Base-by-base conservation (phyloP, 257 asterid species). In the Anisodus tanguticus region DNA sequence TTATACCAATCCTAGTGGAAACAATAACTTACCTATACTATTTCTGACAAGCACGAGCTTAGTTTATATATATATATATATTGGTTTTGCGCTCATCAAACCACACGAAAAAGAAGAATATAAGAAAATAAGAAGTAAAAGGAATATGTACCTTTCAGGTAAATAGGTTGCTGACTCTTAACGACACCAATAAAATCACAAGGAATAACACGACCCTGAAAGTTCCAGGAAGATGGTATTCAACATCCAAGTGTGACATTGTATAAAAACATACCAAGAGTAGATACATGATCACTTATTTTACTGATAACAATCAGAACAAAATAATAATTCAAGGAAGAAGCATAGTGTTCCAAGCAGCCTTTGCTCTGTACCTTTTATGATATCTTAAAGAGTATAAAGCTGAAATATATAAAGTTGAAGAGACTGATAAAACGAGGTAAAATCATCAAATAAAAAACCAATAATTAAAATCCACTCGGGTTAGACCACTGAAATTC, bases 181-280 rank as follows among this genome's bases (percentile, higher is more conserved):
- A 93, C 95, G 83, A 93, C 95, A 60, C 99, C 99, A 85, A 97
- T 97, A 89, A 97, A 97, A 87, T 97, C 99, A 83, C 99, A 97
- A 47, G 99, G 99, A 88, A 97, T 90, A 78, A 93, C 94, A 84
- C 98, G 99, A 3, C 99, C 99, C 99, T 97, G 95, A 85, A 87
- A 83, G 85, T 82, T 81, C 88, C 78, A 69, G 81, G 71, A 68
- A 58, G 69, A 22, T 49, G 81, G 49, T 53, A 55, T 53, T 51
- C 49, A 77, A 77, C 39, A 77, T 53, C 53, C 47, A 77, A 77
- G 63, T 26, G 64, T 6, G 49, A 53, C 49, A 10, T 53, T 26
- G 47, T 31, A 2, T 31, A 53, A 77, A 53, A 76, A 53, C 64
- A 77, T 77, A 77, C 81, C 64, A 26, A 53, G 47, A 53, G 62